Base-by-base conservation (phyloP, 495 filamentous ascomycete species). In the Hypoxylon trugodes region DNA sequence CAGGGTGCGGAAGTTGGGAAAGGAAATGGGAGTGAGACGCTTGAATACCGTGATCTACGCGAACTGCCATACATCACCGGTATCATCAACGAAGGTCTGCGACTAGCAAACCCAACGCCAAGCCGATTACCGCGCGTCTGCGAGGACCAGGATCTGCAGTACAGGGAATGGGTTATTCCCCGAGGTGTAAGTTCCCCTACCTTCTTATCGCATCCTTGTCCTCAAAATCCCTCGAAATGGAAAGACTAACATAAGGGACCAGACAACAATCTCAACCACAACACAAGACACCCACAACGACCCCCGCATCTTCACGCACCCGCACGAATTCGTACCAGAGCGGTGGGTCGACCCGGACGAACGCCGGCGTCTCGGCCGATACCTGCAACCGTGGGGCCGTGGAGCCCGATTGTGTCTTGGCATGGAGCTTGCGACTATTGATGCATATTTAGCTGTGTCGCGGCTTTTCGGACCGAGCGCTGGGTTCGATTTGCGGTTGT, bases 331-430 rank as follows among this genome's bases (percentile, higher is more conserved):
- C 57, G 48, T 73, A 0, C 82, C 80, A 0, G 79, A 82, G 50
- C 73, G 81, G 22, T 84, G 80, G 81, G 63, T 75, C 0, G 72
- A 75, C 12, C 32, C 74, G 9, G 79, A 77, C 7, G 61, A 40
- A 4, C 61, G 61, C 2, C 61, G 68, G 6, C 61, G 68, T 0
- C 59, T 72, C 7, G 71, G 77, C n/a, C 70, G 69, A 54, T 78
- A 76, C 51, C 65, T 83, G n/a, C 67, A 81, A 12, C 69, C 81
- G 2, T 81, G 80, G 45, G 70, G 71, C 0, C 81, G 80, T 18
- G 84, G 84, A 0, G 71, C 49, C 6, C 55, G 80, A 24, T 61
- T 61, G 5, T 85, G 83, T 56, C 32, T 79, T 4, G 83, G 82
- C 13, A 77, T 74, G 55, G 79, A 77, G 37, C 69, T 86, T 21